These are phyloP conservation scores for Amphicarpaea edgeworthii DNA, from an alignment of 306 rosid genomes.

Conservation along the genomic window DNA sequence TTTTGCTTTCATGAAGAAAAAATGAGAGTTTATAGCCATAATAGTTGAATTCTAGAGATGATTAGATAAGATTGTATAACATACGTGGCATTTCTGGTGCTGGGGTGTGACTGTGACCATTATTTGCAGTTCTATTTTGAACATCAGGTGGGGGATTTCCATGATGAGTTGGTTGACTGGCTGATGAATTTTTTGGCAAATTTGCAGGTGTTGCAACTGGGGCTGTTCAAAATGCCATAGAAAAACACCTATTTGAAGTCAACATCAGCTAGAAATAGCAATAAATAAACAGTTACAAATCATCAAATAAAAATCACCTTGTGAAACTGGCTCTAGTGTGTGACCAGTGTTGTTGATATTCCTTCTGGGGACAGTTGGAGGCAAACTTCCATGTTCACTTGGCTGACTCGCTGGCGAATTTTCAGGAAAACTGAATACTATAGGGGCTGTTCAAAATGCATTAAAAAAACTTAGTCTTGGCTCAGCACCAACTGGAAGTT, in stretches of 20 bases:
- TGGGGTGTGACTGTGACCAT: conserved; percentile 32
- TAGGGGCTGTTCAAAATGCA: conserved; percentile 54
- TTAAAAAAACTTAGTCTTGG: conserved; percentile 6
- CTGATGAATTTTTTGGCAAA: conserved; percentile 40
- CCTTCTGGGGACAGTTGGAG: conserved; percentile 52
- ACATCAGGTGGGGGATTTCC: conserved; percentile 37
- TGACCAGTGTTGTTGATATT: conserved; percentile 52
- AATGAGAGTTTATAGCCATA: conserved; percentile 11
- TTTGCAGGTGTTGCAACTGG: conserved; percentile 54
- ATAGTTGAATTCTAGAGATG: conserved; percentile 35
- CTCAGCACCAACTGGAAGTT: conserved; percentile 40
- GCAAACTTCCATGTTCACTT: conserved; percentile 54
- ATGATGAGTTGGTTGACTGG: conserved; percentile 43
- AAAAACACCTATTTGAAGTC: conserved; percentile 8
- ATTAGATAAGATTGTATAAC: conserved; percentile 24
- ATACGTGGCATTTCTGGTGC: conserved; percentile 51
- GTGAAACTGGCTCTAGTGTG: conserved; percentile 56
- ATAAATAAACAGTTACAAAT: background rate
- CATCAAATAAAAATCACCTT: conserved; percentile 51
- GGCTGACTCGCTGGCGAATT: conserved; percentile 58
- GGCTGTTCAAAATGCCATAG: conserved; percentile 46
- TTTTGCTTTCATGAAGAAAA: conserved; percentile 45
- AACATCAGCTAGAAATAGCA: conserved; percentile 4
- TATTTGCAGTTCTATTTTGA: conserved; percentile 43
- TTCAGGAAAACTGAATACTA: conserved; percentile 53